Percentiles rank a stretch among this genome's conserved stretches.
Conservation (phyloP, 1,284 basidiomycete genomes). For the Earliella scabrosa region DNA sequence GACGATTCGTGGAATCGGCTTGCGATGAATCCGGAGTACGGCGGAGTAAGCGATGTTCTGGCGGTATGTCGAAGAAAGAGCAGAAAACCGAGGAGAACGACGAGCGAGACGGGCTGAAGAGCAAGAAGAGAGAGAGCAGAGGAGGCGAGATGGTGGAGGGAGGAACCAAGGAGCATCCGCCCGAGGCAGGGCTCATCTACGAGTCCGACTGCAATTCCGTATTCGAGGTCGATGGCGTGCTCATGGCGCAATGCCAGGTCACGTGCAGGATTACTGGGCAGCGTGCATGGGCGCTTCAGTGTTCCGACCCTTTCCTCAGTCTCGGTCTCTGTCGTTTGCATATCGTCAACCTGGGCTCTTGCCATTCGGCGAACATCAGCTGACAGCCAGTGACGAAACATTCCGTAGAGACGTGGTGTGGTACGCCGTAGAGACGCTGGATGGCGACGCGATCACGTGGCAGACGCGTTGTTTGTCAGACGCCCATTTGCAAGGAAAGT, state of each 20-base stretch:
- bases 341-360: no score
- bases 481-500: no score
- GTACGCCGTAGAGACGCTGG: no score
- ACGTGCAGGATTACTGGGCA: background rate
- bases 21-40: background rate
- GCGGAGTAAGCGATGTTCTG: background rate
- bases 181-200: background rate
- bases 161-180: constrained; percentile 4
- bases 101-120: no score
- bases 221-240: background rate
- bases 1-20: background rate
- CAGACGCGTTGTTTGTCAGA: no score
- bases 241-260: background rate
- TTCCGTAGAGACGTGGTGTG: no score
- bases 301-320: no score
- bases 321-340: no score
- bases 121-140: background rate
- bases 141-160: constrained; percentile 12
- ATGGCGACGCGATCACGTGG: no score
- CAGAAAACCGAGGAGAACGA: background rate
- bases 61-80: background rate
- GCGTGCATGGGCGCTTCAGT: no score
- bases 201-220: background rate
- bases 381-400: no score
- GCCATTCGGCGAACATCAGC: no score